Evolutionary conservation across 805 yeast genomes (phyloP).

Genomic region (Lipomyces starkeyi): DNA sequence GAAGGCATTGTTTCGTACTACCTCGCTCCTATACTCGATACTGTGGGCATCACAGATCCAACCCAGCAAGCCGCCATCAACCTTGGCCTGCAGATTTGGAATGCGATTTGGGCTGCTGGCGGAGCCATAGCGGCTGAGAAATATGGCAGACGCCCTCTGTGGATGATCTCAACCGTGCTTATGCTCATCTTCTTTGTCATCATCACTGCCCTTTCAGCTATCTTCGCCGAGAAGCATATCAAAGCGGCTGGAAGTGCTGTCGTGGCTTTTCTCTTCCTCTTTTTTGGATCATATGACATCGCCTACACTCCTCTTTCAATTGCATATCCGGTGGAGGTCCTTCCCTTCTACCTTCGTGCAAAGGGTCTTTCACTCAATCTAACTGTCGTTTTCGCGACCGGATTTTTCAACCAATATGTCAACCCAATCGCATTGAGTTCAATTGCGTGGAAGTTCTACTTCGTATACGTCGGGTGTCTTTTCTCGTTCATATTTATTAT

Average conservation of each 20-base stretch:
- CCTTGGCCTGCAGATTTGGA: constrained; percentile 57
- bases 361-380: constrained; percentile 46
- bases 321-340: constrained; percentile 48
- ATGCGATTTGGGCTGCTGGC: constrained; percentile 44
- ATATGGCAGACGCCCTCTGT: constrained; percentile 31
- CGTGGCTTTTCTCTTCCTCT: constrained; percentile 55
- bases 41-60: constrained; percentile 60
- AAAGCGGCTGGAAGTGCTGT: constrained; percentile 51
- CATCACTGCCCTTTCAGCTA: constrained; percentile 57
- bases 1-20: constrained; percentile 56
- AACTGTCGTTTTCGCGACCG: constrained; percentile 18
- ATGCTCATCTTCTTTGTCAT: constrained; percentile 51
- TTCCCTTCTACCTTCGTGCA: constrained; percentile 45
- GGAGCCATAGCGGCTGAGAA: constrained; percentile 40
- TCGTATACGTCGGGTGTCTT: constrained; percentile 52
- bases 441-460: constrained; percentile 54
- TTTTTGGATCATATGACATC: constrained; percentile 50
- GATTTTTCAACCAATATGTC: constrained; percentile 43
- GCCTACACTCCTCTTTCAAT: constrained; percentile 40
- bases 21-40: constrained; percentile 55
- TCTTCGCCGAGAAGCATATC: neutral
- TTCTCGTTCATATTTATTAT: constrained; percentile 40
- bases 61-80: constrained; percentile 56
- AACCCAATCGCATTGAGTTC: constrained; percentile 52
- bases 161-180: constrained; percentile 45